phyloP scores from a whole-genome alignment of 192 early-diverging fungal species.

The Coemansia sp. region DNA sequence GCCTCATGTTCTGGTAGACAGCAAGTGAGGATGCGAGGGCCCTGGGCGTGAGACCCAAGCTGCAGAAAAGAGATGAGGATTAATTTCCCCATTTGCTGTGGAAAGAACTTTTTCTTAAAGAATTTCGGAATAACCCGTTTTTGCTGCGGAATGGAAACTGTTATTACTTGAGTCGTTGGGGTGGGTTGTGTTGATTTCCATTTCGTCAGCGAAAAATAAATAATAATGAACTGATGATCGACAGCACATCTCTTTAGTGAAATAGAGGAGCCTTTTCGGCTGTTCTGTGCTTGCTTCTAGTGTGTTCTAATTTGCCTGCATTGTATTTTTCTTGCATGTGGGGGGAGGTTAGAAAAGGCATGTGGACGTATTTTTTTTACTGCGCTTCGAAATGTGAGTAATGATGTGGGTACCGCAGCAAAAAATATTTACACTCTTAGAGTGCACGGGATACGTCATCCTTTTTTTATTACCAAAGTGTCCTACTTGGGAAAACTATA shows the following conservation, averaged over 20 bases:
- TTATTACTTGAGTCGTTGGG: background rate
- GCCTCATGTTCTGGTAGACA: background rate
- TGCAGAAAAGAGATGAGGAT: conserved; percentile 6
- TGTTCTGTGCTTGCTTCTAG: background rate
- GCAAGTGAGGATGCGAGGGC: background rate
- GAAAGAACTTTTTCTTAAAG: background rate
- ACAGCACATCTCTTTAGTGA: background rate
- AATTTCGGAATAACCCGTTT: background rate
- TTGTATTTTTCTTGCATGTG: background rate
- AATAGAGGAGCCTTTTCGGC: background rate
- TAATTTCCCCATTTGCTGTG: conserved; percentile 5
- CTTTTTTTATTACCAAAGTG: background rate
- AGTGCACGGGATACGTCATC: background rate
- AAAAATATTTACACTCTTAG: background rate
- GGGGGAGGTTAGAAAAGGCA: background rate
- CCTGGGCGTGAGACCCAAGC: background rate
- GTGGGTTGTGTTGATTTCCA: background rate
- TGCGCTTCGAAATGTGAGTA: background rate
- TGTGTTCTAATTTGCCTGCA: background rate
- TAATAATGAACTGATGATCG: background rate
- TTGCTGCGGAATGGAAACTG: background rate
- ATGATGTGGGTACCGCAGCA: background rate
- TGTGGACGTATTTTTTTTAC: background rate
- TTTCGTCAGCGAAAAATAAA: background rate
- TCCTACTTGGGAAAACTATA: background rate